Conservation (phyloP, 371 early-diverging fungal genomes). For the Lichtheimia hyalospora region DNA sequence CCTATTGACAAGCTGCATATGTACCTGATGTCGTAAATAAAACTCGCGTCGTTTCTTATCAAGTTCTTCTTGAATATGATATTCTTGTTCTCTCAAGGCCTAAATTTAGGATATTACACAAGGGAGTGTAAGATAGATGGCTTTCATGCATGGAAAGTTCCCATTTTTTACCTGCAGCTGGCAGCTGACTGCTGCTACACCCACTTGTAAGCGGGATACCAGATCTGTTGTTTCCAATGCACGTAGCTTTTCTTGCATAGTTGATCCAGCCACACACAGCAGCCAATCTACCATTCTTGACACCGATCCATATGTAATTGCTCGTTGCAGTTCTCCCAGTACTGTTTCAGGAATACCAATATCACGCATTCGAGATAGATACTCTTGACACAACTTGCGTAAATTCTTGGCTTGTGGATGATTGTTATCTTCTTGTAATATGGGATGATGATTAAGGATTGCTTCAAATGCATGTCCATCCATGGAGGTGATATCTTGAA, state of each 20-base stretch:
- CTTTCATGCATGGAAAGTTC: neutral
- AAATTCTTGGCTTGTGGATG: constrained; percentile 20
- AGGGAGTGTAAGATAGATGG: constrained; percentile 1
- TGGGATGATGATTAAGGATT: constrained; percentile 13
- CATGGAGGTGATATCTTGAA: constrained; percentile 20
- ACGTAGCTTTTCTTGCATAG: constrained; percentile 65
- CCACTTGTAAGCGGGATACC: constrained; percentile 50
- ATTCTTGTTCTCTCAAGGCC: constrained; percentile 14
- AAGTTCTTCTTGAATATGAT: constrained; percentile 11
- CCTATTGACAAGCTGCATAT: neutral
- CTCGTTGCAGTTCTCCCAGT: constrained; percentile 57
- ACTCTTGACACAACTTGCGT: constrained; percentile 53
- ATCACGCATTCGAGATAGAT: constrained; percentile 54
- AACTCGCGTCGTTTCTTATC: constrained; percentile 79
- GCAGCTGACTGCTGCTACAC: constrained; percentile 58
- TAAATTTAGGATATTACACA: constrained; percentile 5
- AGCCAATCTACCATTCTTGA: constrained; percentile 63
- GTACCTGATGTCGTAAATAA: constrained; percentile 75
- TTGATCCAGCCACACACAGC: constrained; percentile 64
- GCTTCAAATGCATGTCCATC: constrained; percentile 20
- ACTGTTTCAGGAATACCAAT: constrained; percentile 64
- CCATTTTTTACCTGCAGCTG: constrained; percentile 66
- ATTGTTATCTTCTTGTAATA: neutral
- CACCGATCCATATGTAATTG: constrained; percentile 28
- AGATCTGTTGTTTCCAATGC: constrained; percentile 59